Percentiles rank a stretch among this genome's conserved stretches.
These are phyloP conservation scores for Hemisphaericaspora subhashii DNA, from an alignment of 1,139 yeast genomes.

Conservation along the genomic window DNA sequence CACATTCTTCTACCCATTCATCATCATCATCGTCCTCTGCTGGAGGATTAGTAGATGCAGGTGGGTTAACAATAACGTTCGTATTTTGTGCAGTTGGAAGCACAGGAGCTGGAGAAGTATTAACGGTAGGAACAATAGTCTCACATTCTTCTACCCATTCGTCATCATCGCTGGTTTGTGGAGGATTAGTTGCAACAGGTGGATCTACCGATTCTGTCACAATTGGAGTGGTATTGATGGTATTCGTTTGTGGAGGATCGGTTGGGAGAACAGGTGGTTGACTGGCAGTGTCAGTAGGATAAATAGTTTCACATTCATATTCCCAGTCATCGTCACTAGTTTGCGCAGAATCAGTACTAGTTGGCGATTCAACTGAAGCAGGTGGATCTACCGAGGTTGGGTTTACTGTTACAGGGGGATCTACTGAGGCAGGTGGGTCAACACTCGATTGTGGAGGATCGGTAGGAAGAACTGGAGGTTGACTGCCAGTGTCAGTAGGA, in stretches of 20 bases:
- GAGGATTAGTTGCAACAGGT: not conserved
- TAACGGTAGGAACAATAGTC: not conserved
- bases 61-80: no score
- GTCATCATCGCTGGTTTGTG: conserved; percentile 1
- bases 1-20: no score
- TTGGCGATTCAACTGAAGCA: not conserved
- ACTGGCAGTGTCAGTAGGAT: conserved; percentile 1
- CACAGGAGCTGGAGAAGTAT: no score
- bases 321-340: conserved; percentile 10
- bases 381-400: not conserved
- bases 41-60: no score
- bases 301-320: conserved; percentile 2
- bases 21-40: no score
- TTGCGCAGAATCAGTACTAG: not conserved
- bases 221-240: not conserved
- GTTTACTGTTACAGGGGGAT: no score
- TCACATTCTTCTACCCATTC: conserved; percentile 9
- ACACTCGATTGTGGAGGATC: no score
- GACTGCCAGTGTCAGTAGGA: not conserved
- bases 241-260: no score
- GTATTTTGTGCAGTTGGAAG: no score
- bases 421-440: no score
- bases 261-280: no score
- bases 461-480: no score
- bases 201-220: not conserved